Conservation (phyloP, 805 yeast genomes). For the Candida sithepensis region DNA sequence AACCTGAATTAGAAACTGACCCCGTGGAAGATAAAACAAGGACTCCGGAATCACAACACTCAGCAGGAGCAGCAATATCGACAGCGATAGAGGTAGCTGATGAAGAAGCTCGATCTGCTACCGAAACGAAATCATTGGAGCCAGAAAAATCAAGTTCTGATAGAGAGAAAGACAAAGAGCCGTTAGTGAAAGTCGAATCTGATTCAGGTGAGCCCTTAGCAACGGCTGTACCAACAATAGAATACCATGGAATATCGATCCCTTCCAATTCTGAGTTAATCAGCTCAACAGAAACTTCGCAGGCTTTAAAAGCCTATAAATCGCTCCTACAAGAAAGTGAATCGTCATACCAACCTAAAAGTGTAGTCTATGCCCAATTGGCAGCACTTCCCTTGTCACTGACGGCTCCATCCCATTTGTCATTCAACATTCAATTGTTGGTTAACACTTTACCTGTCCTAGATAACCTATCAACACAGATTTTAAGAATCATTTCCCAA, state of each 20-base stretch:
- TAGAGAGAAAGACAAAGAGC: neutral
- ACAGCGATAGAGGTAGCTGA: no score
- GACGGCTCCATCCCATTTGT: constrained; percentile 52
- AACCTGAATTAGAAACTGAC: neutral
- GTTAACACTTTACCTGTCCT: constrained; percentile 70
- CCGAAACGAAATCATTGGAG: no score
- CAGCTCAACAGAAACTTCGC: constrained; percentile 18
- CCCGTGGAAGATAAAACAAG: no score
- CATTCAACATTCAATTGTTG: constrained; percentile 60
- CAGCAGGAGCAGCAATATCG: no score
- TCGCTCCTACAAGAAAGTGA: constrained; percentile 21
- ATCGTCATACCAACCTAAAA: constrained; percentile 16
- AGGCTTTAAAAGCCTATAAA: constrained; percentile 26
- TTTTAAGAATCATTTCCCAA: constrained; percentile 65
- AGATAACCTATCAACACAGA: constrained; percentile 79
- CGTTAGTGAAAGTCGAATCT: neutral
- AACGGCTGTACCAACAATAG: constrained; percentile 8
- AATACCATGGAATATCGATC: constrained; percentile 30
- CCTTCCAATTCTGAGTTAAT: constrained; percentile 34
- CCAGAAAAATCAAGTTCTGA: no score
- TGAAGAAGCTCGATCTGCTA: no score
- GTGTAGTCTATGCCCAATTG: constrained; percentile 43
- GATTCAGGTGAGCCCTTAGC: neutral
- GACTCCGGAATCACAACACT: no score
- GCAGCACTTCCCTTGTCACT: constrained; percentile 59